Conservation (phyloP, 371 early-diverging fungal species). For the Smittium culicis region DNA sequence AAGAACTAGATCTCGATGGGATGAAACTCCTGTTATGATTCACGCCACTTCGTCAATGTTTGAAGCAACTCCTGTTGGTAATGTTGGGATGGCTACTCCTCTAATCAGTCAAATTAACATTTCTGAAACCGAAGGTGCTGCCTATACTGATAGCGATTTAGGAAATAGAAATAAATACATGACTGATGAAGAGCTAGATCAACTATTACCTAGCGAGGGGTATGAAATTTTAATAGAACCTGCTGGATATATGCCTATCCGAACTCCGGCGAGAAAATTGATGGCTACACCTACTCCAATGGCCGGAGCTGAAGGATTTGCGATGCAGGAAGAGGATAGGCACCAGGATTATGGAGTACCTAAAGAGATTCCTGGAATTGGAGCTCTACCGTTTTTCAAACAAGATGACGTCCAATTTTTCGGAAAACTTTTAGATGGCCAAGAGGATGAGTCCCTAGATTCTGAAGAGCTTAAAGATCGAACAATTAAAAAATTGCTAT, state of each 20-base stretch:
- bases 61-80: constrained; percentile 54
- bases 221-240: constrained; percentile 88
- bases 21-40: constrained; percentile 54
- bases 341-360: constrained; percentile 53
- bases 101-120: constrained; percentile 10
- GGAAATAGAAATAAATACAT: constrained; percentile 46
- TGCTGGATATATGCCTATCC: constrained; percentile 76
- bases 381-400: constrained; percentile 83
- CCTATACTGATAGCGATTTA: constrained; percentile 7
- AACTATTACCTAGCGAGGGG: constrained; percentile 79
- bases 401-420: constrained; percentile 95
- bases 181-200: constrained; percentile 87
- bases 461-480: constrained; percentile 85
- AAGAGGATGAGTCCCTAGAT: constrained; percentile 68
- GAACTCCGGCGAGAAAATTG: constrained; percentile 89
- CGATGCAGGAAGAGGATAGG: constrained; percentile 57
- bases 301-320: constrained; percentile 52
- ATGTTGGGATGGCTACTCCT: constrained; percentile 51
- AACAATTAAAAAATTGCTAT: constrained; percentile 83
- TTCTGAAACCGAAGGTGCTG: not conserved
- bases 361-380: constrained; percentile 80
- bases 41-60: constrained; percentile 37
- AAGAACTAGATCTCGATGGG: constrained; percentile 57
- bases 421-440: constrained; percentile 74
- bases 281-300: constrained; percentile 87